phyloP scores from a whole-genome alignment of 2,329 filamentous ascomycete genomes.

The Xylaria sp. region DNA sequence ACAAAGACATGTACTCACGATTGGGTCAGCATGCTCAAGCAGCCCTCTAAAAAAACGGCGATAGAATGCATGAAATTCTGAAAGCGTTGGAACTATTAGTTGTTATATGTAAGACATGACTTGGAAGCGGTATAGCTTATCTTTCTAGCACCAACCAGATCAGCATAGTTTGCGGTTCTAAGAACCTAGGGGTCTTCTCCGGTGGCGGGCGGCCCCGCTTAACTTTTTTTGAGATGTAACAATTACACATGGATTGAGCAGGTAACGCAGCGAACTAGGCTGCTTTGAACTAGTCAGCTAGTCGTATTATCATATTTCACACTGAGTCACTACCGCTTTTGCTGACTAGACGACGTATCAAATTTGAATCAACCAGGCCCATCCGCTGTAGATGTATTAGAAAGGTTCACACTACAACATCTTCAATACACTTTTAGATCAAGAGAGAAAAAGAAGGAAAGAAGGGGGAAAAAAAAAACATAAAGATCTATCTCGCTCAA shows the following conservation, averaged over 20 bases:
- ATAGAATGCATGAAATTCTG: background rate
- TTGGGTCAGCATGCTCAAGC: background rate
- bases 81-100: background rate
- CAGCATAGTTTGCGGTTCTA: background rate
- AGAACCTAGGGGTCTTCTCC: background rate
- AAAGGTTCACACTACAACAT: background rate
- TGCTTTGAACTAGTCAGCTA: background rate
- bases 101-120: conserved; percentile 1
- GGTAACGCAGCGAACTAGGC: conserved; percentile 1
- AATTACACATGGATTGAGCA: conserved; percentile 13
- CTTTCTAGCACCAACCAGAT: background rate
- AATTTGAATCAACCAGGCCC: background rate
- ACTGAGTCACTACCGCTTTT: background rate
- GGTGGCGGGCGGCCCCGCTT: conserved; percentile 18
- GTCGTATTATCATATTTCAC: background rate
- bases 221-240: background rate
- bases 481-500: conserved; percentile 9
- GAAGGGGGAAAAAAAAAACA: background rate
- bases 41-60: background rate
- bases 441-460: too few species aligned
- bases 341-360: background rate
- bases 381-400: background rate
- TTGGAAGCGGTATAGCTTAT: conserved; percentile 6
- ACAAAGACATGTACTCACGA: background rate
- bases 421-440: background rate